Evolutionary conservation across 257 asterid species (phyloP).

Genomic region (Solanum lycopersicoides): DNA sequence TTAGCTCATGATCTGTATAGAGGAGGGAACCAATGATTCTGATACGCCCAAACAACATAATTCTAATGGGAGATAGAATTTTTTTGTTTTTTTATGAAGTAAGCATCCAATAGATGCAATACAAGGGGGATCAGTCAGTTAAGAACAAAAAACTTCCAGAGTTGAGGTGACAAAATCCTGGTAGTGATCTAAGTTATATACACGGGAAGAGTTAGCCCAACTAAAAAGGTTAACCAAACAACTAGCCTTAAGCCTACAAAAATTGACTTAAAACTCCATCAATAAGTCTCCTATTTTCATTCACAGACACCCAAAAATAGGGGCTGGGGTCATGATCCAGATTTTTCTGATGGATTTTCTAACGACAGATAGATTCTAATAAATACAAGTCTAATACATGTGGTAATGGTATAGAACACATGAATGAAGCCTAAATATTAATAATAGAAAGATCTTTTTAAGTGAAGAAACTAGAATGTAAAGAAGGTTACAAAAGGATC

Average conservation of each 20-base stretch:
- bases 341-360: background rate
- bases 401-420: background rate
- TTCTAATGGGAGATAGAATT: background rate
- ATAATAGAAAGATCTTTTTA: background rate
- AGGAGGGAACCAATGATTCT: too few species aligned
- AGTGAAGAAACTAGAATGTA: background rate
- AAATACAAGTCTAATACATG: background rate
- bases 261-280: background rate
- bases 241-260: too few species aligned
- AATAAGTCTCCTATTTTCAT: background rate
- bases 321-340: background rate
- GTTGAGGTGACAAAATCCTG: too few species aligned
- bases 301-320: background rate
- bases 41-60: too few species aligned
- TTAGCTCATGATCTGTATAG: too few species aligned
- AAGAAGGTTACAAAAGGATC: background rate
- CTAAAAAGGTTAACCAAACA: too few species aligned
- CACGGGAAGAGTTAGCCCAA: background rate
- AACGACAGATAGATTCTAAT: background rate
- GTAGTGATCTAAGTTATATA: too few species aligned
- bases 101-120: background rate
- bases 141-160: too few species aligned
- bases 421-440: background rate
- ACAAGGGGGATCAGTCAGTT: background rate
- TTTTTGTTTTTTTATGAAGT: background rate